phyloP scores from a whole-genome alignment of 2,329 filamentous ascomycete species.

The Fusarium pseudoanthophilum region DNA sequence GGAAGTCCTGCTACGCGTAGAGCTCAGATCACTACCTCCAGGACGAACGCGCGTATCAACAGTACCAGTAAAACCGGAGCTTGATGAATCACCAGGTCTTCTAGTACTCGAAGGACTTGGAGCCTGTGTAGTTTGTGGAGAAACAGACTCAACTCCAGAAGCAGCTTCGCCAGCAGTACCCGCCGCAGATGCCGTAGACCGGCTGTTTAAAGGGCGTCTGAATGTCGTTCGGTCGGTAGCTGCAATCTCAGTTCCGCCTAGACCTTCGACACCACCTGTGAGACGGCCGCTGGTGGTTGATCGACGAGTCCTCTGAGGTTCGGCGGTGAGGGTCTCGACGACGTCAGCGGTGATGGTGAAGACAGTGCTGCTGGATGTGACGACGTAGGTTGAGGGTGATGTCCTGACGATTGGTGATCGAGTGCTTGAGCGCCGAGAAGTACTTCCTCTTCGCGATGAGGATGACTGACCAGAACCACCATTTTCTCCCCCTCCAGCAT shows the following conservation, averaged over 20 bases:
- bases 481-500: not conserved
- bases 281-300: not conserved
- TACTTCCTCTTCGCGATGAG: not conserved
- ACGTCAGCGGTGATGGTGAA: not conserved
- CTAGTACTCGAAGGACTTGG: not conserved
- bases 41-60: not conserved
- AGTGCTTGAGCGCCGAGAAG: not conserved
- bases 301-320: not conserved
- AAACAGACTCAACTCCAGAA: not conserved
- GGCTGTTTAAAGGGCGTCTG: not conserved
- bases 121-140: not conserved
- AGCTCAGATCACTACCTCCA: not conserved
- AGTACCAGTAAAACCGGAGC: rapidly evolving
- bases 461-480: not conserved
- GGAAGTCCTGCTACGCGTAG: not conserved
- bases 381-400: not conserved
- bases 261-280: not conserved
- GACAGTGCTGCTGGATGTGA: conserved; percentile 3
- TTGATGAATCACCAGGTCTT: not conserved
- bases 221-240: not conserved
- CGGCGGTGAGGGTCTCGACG: not conserved
- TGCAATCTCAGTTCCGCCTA: not conserved
- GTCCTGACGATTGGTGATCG: not conserved
- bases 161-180: not conserved
- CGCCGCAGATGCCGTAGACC: not conserved